Conservation (phyloP, 2,329 filamentous ascomycete genomes). For the Whalleya microplaca region DNA sequence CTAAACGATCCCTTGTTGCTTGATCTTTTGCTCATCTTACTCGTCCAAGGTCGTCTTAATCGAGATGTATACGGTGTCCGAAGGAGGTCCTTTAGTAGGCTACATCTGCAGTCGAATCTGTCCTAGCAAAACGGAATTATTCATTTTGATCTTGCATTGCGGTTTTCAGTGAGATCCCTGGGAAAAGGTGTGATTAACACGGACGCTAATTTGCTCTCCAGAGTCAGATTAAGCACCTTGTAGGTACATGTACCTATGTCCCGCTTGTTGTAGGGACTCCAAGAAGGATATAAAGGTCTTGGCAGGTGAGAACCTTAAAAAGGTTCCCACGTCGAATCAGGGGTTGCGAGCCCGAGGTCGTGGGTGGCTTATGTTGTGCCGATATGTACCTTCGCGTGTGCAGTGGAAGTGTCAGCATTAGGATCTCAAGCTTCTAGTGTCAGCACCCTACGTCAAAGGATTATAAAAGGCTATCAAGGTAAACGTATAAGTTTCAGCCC, state of each 20-base stretch:
- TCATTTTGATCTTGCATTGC: constrained; percentile 23
- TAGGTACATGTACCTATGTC: constrained; percentile 26
- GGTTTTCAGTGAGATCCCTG: constrained; percentile 22
- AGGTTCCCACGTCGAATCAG: constrained; percentile 17
- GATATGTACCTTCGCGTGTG: constrained; percentile 7
- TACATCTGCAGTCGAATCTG: constrained; percentile 9
- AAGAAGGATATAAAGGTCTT: constrained; percentile 18
- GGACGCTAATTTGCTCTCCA: constrained; percentile 17
- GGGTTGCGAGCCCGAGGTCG: constrained; percentile 20
- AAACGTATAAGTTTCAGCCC: constrained; percentile 1
- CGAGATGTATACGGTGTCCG: not conserved
- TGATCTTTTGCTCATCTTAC: constrained; percentile 4
- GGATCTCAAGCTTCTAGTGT: constrained; percentile 29
- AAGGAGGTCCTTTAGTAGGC: not conserved
- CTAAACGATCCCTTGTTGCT: constrained; percentile 3
- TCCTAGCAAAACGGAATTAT: constrained; percentile 5
- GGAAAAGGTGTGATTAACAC: constrained; percentile 22
- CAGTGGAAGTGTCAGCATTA: constrained; percentile 27
- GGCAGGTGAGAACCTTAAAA: constrained; percentile 29
- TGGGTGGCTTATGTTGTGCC: constrained; percentile 27
- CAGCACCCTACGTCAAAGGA: constrained; percentile 26
- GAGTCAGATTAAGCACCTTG: not conserved
- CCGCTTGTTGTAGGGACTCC: constrained; percentile 19
- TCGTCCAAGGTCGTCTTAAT: not conserved
- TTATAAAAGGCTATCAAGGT: constrained; percentile 3